Base-by-base conservation (phyloP, 202 grass and related monocot genomes). In the Carex sylvatica region DNA sequence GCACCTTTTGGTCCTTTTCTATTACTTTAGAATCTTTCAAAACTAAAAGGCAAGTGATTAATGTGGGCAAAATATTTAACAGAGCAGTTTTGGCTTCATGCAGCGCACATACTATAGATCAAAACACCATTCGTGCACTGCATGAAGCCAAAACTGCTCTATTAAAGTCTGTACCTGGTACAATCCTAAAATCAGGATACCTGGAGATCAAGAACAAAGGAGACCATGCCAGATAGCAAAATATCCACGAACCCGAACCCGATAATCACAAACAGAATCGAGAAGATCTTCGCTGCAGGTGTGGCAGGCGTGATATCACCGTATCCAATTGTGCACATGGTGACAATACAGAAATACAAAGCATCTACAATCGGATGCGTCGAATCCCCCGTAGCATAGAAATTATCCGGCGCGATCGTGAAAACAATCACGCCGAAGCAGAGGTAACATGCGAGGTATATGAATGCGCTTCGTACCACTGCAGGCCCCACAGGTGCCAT, bases 291-390 rank as follows among this genome's bases (percentile, higher is more conserved):
- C 22, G 95, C 95, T 0, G 85, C 61, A 0, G 95, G 88, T 3
- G 92, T 94, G 26, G 85, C 83, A 0, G 95, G 95, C 3, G 95
- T 98, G 83, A 98, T 98, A 70, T 98, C 95, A 0, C 95, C 95
- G 49, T 98, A 95, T 0, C 95, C 95, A 54, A 98, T 98, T 0
- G 95, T 98, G 85, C 95, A 98, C 92, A 98, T 93, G 31, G 95
- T 98, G 26, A 98, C 95, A 79, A 98, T 98, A 71, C 92, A 98
- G 87, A 98, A 98, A 83, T 98, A 98, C 20, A 98, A 89, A 0
- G 95, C 95, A 89, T 98, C 95, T 31, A 89, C 92, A 38, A 98
- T 82, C 12, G 95, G 95, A 81, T 98, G 87, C 6, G 95, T 98
- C 11, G 91, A 78, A 54, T 84, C 82, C 0, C 75, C 78, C 0